Percentiles rank a stretch among this genome's conserved stretches.
phyloP scores from a whole-genome alignment of 257 asterid genomes.

The Solanum microdontum region DNA sequence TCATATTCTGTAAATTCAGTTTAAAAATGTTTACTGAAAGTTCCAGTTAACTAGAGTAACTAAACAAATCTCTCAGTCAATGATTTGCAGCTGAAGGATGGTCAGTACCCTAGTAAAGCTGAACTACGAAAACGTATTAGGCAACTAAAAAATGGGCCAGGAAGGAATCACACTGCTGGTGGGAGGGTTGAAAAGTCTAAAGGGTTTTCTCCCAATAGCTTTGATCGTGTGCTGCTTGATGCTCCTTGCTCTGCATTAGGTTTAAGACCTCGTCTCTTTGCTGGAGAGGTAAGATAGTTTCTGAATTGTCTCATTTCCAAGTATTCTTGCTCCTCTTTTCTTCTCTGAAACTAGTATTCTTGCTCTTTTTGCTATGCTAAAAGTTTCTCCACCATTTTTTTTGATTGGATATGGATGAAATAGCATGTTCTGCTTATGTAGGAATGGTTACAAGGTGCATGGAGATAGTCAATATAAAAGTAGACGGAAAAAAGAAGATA shows the following conservation, averaged over 20 bases:
- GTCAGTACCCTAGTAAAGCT: conserved; percentile 36
- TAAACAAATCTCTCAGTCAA: conserved; percentile 14
- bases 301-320: background rate
- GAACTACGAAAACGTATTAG: conserved; percentile 43
- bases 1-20: background rate
- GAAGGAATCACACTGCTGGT: conserved; percentile 59
- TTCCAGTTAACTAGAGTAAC: background rate
- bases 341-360: background rate
- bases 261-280: conserved; percentile 83
- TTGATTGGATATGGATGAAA: background rate
- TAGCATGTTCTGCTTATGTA: background rate
- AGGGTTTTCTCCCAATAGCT: conserved; percentile 82
- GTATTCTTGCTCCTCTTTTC: background rate
- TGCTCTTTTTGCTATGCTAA: background rate
- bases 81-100: conserved; percentile 24
- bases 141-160: conserved; percentile 69
- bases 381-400: background rate
- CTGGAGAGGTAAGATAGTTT: conserved; percentile 58
- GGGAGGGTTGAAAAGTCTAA: conserved; percentile 63
- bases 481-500: background rate
- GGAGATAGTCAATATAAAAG: background rate
- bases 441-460: background rate
- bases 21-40: background rate
- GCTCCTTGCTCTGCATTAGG: conserved; percentile 99
- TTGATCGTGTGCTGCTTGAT: conserved; percentile 96